Conservation (phyloP, 2,329 filamentous ascomycete species). For the Aureobasidium sp. region DNA sequence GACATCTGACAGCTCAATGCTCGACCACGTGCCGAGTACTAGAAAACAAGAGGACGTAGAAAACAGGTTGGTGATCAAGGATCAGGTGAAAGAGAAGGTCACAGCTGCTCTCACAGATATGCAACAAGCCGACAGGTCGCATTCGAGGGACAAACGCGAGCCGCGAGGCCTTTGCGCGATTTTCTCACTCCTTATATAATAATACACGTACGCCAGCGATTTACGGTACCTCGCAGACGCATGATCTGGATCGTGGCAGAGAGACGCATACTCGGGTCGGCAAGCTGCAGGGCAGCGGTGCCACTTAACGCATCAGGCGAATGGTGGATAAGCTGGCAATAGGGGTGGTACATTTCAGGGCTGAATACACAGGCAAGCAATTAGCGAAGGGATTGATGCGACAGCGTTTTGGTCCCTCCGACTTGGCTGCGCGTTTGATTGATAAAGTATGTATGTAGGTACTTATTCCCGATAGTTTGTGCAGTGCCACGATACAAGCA, state of each 20-base stretch:
- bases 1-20: neutral
- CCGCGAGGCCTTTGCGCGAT: neutral
- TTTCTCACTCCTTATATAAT: slow-evolving; percentile 2
- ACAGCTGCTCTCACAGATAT: neutral
- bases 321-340: neutral
- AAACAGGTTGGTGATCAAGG: neutral
- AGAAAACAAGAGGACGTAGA: neutral
- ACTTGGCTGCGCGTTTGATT: neutral
- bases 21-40: neutral
- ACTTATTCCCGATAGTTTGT: neutral
- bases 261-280: slow-evolving; percentile 2
- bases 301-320: neutral
- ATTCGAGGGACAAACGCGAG: neutral
- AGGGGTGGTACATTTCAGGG: neutral
- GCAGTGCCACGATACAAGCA: neutral
- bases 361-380: neutral
- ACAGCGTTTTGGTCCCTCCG: neutral
- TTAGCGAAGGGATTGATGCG: neutral
- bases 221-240: slow-evolving; percentile 4
- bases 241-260: neutral
- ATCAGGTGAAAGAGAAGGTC: neutral
- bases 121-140: slow-evolving; percentile 5
- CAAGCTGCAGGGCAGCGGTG: neutral
- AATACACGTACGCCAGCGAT: neutral
- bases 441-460: too few relatives aligned